phyloP scores from a whole-genome alignment of 1,139 yeast species.

The Magnusiomyces clavatus region DNA sequence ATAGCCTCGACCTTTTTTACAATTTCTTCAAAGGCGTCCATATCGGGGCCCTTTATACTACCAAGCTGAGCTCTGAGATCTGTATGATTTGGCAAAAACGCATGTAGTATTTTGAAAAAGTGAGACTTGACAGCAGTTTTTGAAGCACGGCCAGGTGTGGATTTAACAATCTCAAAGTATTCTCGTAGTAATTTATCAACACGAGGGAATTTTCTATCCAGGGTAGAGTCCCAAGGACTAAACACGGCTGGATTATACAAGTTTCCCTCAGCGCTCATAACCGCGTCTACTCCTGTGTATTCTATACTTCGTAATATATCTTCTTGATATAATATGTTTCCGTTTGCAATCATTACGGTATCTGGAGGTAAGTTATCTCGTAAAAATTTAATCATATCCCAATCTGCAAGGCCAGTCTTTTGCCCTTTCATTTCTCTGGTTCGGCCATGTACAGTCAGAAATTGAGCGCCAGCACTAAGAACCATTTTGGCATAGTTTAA shows the following conservation, averaged over 20 bases:
- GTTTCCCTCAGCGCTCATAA: conserved; percentile 97
- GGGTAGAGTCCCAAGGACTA: conserved; percentile 32
- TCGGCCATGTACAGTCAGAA: conserved; percentile 90
- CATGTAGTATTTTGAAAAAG: conserved; percentile 76
- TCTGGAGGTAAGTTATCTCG: conserved; percentile 74
- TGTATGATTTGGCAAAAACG: conserved; percentile 64
- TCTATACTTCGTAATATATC: conserved; percentile 64
- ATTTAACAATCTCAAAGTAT: conserved; percentile 75
- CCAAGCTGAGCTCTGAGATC: conserved; percentile 76
- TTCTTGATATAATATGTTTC: conserved; percentile 78
- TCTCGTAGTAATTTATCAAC: conserved; percentile 79
- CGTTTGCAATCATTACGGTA: conserved; percentile 89
- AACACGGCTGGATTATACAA: conserved; percentile 91
- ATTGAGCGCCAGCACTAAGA: conserved; percentile 91
- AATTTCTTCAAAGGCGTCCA: conserved; percentile 58
- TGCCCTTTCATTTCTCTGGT: conserved; percentile 98
- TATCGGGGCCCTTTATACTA: conserved; percentile 37
- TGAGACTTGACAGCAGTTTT: conserved; percentile 85
- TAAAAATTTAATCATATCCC: conserved; percentile 69
- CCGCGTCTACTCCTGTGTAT: conserved; percentile 70
- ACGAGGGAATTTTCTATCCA: conserved; percentile 69
- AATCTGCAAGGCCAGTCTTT: conserved; percentile 88
- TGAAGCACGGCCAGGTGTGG: conserved; percentile 64
- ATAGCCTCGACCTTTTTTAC: conserved; percentile 59
- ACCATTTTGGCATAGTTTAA: conserved; percentile 86